Percentiles rank a stretch among this genome's conserved stretches.
phyloP scores from a whole-genome alignment of 768 basidiomycete genomes.

The Chalciporus chontae region DNA sequence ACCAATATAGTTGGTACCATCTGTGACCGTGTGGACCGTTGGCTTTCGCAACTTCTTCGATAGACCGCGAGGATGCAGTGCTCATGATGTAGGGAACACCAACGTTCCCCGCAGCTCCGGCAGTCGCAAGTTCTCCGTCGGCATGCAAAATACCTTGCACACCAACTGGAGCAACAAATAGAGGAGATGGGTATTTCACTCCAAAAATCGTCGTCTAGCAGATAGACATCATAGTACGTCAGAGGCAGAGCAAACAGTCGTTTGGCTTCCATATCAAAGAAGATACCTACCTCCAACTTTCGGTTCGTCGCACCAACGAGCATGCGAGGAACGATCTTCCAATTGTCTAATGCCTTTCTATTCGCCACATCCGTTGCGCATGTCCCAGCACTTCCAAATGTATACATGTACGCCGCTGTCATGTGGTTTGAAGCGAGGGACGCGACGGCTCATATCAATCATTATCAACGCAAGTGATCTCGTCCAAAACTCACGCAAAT shows the following conservation, averaged over 20 bases:
- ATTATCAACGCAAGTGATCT: not conserved
- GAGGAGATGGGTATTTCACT: conserved; percentile 53
- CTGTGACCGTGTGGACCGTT: conserved; percentile 59
- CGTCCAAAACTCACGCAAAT: conserved; percentile 41
- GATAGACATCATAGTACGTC: not conserved
- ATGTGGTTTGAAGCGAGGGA: not conserved
- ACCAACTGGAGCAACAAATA: conserved; percentile 73
- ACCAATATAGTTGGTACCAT: conserved; percentile 87
- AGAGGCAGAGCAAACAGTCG: not conserved
- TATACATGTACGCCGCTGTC: conserved; percentile 70
- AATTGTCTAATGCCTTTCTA: conserved; percentile 57
- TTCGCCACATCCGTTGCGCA: conserved; percentile 67
- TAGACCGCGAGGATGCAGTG: conserved; percentile 65
- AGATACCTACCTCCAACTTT: conserved; percentile 49
- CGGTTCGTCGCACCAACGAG: conserved; percentile 57
- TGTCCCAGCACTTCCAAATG: conserved; percentile 73
- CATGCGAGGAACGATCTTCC: conserved; percentile 80
- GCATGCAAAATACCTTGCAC: conserved; percentile 72
- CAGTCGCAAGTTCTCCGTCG: conserved; percentile 69
- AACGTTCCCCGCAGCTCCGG: conserved; percentile 59
- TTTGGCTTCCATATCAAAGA: not conserved
- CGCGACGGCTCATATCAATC: not conserved
- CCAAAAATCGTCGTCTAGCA: conserved; percentile 69
- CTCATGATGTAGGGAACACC: conserved; percentile 73
- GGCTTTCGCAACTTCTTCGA: conserved; percentile 74